phyloP scores from a whole-genome alignment of 176 grass and related monocot genomes.

The Phyllostachys edulis region DNA sequence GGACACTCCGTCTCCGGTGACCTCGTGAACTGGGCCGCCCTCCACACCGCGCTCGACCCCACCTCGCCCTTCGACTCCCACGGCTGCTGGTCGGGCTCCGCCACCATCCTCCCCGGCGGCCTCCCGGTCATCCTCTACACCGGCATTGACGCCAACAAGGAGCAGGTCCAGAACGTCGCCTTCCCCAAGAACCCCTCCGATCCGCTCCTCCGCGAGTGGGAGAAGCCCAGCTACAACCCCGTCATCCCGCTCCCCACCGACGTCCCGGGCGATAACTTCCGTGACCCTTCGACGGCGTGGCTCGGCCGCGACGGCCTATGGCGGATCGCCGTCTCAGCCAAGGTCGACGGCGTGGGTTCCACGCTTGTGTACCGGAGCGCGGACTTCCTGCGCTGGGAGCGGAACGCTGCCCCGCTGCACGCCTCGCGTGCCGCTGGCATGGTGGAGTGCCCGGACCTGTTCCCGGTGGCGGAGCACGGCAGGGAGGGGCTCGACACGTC shows the following conservation, averaged over 20 bases:
- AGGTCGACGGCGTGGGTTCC: constrained; percentile 34
- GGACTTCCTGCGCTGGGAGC: constrained; percentile 61
- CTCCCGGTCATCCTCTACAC: constrained; percentile 69
- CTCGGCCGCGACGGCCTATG: constrained; percentile 55
- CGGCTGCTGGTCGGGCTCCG: constrained; percentile 78
- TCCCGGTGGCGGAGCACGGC: neutral
- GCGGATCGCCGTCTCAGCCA: constrained; percentile 47
- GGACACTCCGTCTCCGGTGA: constrained; percentile 77
- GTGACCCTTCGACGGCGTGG: constrained; percentile 75
- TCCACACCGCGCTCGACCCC: constrained; percentile 39
- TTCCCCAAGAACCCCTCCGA: constrained; percentile 56
- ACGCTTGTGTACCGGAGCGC: constrained; percentile 50
- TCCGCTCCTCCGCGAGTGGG: constrained; percentile 56
- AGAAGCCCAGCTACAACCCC: constrained; percentile 70
- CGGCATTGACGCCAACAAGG: constrained; percentile 27
- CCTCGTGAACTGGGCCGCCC: constrained; percentile 65
- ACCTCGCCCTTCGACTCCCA: constrained; percentile 59
- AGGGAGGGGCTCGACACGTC: neutral
- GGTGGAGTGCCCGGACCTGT: constrained; percentile 81
- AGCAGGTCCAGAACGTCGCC: constrained; percentile 71
- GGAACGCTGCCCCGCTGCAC: constrained; percentile 43
- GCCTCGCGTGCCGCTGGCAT: constrained; percentile 26
- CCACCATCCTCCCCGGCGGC: constrained; percentile 55
- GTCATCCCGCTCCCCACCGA: constrained; percentile 44
- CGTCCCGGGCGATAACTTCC: constrained; percentile 44